A percentile compares a stretch with the other conserved stretches of the same genome.
Evolutionary conservation across 192 early-diverging fungal genomes (phyloP).

Genomic region (Mortierella hygrophila): DNA sequence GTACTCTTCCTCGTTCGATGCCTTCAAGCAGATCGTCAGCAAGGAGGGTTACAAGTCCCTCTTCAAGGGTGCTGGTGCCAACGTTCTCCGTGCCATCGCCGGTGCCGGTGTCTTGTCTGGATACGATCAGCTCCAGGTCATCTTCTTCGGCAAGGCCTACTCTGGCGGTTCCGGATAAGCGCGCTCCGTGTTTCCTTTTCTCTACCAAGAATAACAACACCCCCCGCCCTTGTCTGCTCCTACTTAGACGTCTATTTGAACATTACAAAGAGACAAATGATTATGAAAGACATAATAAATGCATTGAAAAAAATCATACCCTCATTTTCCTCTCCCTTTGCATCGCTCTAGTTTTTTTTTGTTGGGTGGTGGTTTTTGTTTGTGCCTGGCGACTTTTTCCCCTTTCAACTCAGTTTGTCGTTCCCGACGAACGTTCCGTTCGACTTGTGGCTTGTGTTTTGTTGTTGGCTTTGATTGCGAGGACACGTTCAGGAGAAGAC

Average conservation of each 20-base stretch:
- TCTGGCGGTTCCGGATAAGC: slow-evolving; percentile 57
- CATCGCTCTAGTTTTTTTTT: neutral
- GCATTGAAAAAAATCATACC: slow-evolving; percentile 12
- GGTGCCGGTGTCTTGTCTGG: slow-evolving; percentile 94
- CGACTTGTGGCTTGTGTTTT: neutral
- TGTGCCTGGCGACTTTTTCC: too few species aligned
- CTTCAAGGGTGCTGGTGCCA: slow-evolving; percentile 99
- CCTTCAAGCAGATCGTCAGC: slow-evolving; percentile 88
- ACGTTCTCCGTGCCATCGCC: slow-evolving; percentile 98
- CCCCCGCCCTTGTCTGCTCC: neutral
- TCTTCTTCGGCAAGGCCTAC: slow-evolving; percentile 63
- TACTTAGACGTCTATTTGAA: slow-evolving; percentile 9
- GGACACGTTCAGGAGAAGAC: neutral
- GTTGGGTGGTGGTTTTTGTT: too few species aligned
- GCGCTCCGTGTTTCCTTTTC: neutral
- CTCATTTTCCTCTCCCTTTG: neutral
- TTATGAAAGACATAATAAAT: slow-evolving; percentile 10
- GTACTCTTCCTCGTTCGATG: slow-evolving; percentile 89
- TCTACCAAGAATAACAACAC: neutral
- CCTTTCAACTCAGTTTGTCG: neutral
- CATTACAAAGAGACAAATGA: slow-evolving; percentile 3
- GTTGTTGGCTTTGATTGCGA: neutral
- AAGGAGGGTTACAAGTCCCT: slow-evolving; percentile 94
- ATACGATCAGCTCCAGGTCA: slow-evolving; percentile 81
- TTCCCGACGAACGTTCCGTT: slow-evolving; percentile 3